Base-by-base conservation (phyloP, 176 grass and related monocot genomes). In the Triticum urartu region DNA sequence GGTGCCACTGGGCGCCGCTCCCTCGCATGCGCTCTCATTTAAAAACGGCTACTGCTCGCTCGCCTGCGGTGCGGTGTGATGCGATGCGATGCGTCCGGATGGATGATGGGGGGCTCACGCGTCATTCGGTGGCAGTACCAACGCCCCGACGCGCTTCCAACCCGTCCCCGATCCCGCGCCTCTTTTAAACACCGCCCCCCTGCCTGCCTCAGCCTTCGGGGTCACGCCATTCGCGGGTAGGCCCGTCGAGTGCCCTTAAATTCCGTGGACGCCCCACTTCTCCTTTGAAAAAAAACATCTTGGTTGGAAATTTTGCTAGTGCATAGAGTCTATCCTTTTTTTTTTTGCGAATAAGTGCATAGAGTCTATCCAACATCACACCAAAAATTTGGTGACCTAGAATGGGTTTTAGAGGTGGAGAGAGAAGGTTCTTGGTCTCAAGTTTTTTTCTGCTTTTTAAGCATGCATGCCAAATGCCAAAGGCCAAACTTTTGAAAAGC, bases 71-170 rank as follows among this genome's bases (percentile, higher is more conserved):
- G 56, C 56, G 30, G 10, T 11, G 40, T 11, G 42, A 38, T 6
- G 39, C 39, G 28, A 6, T 40, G 39, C 6, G 43, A 61, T 6
- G 18, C 60, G 72, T 34, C 70, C 39, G 42, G 42, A 43, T 43
- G 35, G 82, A 3, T 56, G 43, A 47, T 47, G 43, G 43, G 48
- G 22, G 10, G 52, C 25, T 84, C 87, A 79, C 87, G 87, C 81
- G 87, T 17, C 61, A 56, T 84, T 54, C 54, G 87, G 56, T 72
- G 74, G 36, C 70, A 26, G 25, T 66, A 18, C 48, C 48, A 52
- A 52, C 48, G 48, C 48, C 48, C 2, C 48, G 12, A 89, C 87
- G 81, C 81, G 87, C 75, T 79, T 89, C 87, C 87, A 77, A 15
- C 71, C 0, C 65, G 14, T n/a, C 21, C 1, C 2, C 12, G 35